Evolutionary conservation across 805 yeast genomes (phyloP).

Genomic region (Wickerhamomyces strasburgensis): DNA sequence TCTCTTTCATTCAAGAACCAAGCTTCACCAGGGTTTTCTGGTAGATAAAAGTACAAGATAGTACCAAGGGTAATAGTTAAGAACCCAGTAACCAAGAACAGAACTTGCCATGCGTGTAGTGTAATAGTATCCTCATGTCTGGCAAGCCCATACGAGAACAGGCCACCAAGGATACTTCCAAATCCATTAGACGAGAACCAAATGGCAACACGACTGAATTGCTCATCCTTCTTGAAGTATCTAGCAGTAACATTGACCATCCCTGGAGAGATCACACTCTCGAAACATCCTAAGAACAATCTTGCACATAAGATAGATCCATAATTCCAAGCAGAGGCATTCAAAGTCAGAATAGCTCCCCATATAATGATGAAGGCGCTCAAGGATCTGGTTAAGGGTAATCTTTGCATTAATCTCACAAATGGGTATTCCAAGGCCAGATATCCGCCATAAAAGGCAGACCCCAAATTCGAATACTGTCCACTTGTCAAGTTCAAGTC

Average conservation of each 20-base stretch:
- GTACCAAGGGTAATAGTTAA: slow-evolving; percentile 51
- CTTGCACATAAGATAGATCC: slow-evolving; percentile 42
- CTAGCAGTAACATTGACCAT: slow-evolving; percentile 50
- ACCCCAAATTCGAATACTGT: slow-evolving; percentile 49
- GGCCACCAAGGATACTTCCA: slow-evolving; percentile 44
- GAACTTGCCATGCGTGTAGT: slow-evolving; percentile 53
- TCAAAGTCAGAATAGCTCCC: slow-evolving; percentile 52
- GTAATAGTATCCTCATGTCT: slow-evolving; percentile 27
- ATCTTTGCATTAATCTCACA: slow-evolving; percentile 42
- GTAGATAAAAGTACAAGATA: slow-evolving; percentile 43
- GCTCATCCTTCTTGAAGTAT: slow-evolving; percentile 48
- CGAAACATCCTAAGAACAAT: slow-evolving; percentile 46
- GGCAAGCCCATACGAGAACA: slow-evolving; percentile 51
- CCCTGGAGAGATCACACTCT: slow-evolving; percentile 51
- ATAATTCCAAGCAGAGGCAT: slow-evolving; percentile 38
- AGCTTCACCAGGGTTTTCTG: slow-evolving; percentile 50
- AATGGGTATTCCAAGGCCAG: slow-evolving; percentile 51
- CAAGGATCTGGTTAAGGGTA: slow-evolving; percentile 50
- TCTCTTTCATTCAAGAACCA: slow-evolving; percentile 43
- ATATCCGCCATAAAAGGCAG: slow-evolving; percentile 62
- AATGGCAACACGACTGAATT: slow-evolving; percentile 36
- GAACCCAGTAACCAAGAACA: slow-evolving; percentile 56
- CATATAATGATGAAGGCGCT: slow-evolving; percentile 47
- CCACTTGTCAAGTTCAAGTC: slow-evolving; percentile 41
- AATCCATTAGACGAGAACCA: slow-evolving; percentile 44